Base-by-base conservation (phyloP, 805 yeast genomes). In the Yarrowia keelungensis region DNA sequence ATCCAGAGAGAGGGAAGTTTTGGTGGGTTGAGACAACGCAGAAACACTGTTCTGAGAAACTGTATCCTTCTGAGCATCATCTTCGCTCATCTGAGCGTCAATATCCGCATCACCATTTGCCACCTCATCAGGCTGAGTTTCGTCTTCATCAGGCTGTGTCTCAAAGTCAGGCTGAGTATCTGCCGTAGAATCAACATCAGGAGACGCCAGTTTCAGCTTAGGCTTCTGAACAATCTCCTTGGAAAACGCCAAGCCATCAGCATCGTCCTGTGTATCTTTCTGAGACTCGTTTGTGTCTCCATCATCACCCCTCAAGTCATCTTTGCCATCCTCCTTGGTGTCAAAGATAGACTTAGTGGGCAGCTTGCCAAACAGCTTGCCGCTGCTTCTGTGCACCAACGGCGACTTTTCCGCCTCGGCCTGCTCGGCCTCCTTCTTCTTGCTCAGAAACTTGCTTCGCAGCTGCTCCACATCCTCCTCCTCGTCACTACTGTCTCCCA, bases 381-480 rank as follows among this genome's bases (percentile, higher is more conserved):
- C 3, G 7, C 42, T 16, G 3, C 38, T n/a, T 16, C 39, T 16
- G 49, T 56, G 26, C 14, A 42, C 5, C 35, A 42, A 16, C 11
- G 43, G 49, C n/a, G 64, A 43, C 26, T 49, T 42, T 49, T n/a
- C 41, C 11, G 32, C 49, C 8, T 11, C 49, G 3, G 19, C 47
- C 38, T 22, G 36, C 5, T 19, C 38, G 11, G 15, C 22, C 22
- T 56, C 22, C n/a, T 26, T 32, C 38, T 42, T 59, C 14, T 45
- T 45, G 32, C 35, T 26, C 42, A 59, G 42, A 35, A 43, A 59
- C 51, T 59, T 59, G 50, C 16, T 59, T 45, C 65, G 50, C 10
- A 59, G 46, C 35, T 59, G 47, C 35, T 42, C 65, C 51, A 59
- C 65, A 35, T 59, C 65, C 51, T 59, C 65, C 19, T 59, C 65